Percentiles rank a stretch among this genome's conserved stretches.
These are phyloP conservation scores for Paratinospora sagittata DNA, from an alignment of 164 flowering plant genomes.

Conservation along the genomic window DNA sequence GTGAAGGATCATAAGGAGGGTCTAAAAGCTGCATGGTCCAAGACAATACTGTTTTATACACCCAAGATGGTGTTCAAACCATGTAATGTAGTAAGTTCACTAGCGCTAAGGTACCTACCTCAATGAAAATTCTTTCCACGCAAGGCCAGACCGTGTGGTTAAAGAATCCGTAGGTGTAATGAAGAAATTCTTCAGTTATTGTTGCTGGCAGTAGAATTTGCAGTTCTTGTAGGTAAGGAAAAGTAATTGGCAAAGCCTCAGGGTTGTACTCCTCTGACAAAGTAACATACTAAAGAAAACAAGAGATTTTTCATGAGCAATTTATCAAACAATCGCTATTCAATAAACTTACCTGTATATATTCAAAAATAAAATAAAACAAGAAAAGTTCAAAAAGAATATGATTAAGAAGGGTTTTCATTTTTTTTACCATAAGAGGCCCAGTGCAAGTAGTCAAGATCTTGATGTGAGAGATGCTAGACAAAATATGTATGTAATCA, in stretches of 20 bases:
- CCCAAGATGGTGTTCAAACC: too few species aligned
- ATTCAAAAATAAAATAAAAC: neutral
- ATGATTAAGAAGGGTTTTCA: neutral
- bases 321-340: too few species aligned
- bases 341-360: too few species aligned
- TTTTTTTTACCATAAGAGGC: neutral
- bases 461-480: neutral
- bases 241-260: constrained; percentile 1
- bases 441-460: neutral
- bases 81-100: too few species aligned
- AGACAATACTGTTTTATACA: too few species aligned
- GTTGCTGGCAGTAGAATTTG: constrained; percentile 2
- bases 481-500: neutral
- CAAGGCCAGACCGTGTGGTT: neutral
- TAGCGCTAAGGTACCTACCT: constrained; percentile 2
- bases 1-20: neutral
- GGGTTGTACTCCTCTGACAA: neutral
- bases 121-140: constrained; percentile 14
- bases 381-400: neutral
- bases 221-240: constrained; percentile 10
- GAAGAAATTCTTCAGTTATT: neutral
- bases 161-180: constrained; percentile 5
- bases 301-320: neutral
- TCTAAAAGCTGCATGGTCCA: constrained; percentile 1
- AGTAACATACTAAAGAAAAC: neutral